Evolutionary conservation across 1,284 basidiomycete species (phyloP).

Genomic region (Phylloboletellus chloephorus): DNA sequence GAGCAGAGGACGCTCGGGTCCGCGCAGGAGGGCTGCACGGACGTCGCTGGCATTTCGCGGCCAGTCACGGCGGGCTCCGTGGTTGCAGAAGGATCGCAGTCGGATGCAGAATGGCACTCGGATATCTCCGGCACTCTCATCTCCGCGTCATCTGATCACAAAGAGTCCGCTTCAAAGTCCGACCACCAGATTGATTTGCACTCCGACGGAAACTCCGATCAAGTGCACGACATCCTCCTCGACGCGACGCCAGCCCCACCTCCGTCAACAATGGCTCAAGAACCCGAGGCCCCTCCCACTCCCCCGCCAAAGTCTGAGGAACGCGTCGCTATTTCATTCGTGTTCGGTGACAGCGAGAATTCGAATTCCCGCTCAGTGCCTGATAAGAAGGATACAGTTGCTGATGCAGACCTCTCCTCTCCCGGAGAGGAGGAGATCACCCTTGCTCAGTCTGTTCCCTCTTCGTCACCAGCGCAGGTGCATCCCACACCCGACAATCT

Average conservation of each 20-base stretch:
- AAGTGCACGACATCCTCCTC: conserved; percentile 2
- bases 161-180: conserved; percentile 16
- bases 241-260: too few species aligned
- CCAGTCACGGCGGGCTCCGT: conserved; percentile 2
- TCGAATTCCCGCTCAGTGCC: conserved; percentile 12
- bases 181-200: conserved; percentile 6
- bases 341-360: conserved; percentile 44
- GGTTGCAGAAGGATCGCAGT: not conserved
- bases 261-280: conserved; percentile 11
- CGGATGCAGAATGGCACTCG: conserved; percentile 12
- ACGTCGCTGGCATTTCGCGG: conserved; percentile 25
- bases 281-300: conserved; percentile 16
- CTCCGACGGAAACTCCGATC: conserved; percentile 15
- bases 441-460: conserved; percentile 27
- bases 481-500: conserved; percentile 27
- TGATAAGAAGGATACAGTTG: conserved; percentile 22
- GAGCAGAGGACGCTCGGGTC: not conserved
- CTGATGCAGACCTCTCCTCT: conserved; percentile 29
- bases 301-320: conserved; percentile 15
- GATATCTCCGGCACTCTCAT: conserved; percentile 26
- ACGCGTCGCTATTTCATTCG: conserved; percentile 50
- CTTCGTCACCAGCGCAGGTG: conserved; percentile 13
- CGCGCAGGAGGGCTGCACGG: conserved; percentile 4
- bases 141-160: not conserved
- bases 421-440: conserved; percentile 36